Base-by-base conservation (phyloP, 768 basidiomycete genomes). In the Hygrophoropsis aurantiaca region DNA sequence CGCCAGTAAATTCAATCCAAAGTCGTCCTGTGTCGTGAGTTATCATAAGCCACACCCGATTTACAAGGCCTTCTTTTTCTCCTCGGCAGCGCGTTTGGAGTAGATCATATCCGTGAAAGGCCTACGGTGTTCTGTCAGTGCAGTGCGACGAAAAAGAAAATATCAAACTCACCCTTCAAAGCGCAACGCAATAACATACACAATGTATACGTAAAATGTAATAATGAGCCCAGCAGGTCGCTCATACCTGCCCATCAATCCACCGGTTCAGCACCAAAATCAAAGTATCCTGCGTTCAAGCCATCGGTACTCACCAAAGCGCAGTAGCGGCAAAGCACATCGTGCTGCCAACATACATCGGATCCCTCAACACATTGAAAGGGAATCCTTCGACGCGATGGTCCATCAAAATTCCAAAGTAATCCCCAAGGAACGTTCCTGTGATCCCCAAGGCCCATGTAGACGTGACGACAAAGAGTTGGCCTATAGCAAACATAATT, bases 291-390 rank as follows among this genome's bases (percentile, higher is more conserved):
- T n/a, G n/a, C n/a, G n/a, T n/a, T n/a, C n/a, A n/a, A 42, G 37
- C 50, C 32, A 42, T 43, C 19, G 19, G 5, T 16, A 64, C 85
- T 58, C 49, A 93, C 93, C 92, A 95, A 26, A 99, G 74, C 0
- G 95, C 87, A 1, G 81, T 84, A 18, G 84, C 94, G 30, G 81
- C 69, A 70, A 97, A 97, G 63, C 85, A 90, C 72, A 99, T 71
- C 5, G 93, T 94, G 60, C 87, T 92, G 7, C 95, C 95, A 38
- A 93, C 88, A 61, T 99, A 98, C 95, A 99, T 99, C 0, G 95
- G 95, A 65, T 97, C 87, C 16, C 81, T 75, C 34, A 94, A 75
- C 39, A 97, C 78, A 62, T 95, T 95, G 77, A 97, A 99, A 0
- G 95, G 95, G 74, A 99, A 99, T 64, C 89, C 87, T 59, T 93